Evolutionary conservation across 2,329 filamentous ascomycete species (phyloP).

Genomic region (Penicillium sp.): DNA sequence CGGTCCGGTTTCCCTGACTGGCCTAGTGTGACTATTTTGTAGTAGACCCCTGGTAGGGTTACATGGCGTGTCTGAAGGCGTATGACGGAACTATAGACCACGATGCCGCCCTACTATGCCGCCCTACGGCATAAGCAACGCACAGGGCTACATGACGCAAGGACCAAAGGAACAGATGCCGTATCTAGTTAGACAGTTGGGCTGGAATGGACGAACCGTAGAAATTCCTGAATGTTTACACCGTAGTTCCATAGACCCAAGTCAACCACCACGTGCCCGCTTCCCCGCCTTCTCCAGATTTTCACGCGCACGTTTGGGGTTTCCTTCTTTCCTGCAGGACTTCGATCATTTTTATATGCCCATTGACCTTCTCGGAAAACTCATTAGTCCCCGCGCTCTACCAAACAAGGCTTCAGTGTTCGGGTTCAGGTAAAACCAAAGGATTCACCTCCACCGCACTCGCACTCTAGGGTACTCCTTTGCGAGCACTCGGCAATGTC

Average conservation of each 20-base stretch:
- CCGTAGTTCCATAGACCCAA: neutral
- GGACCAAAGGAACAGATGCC: neutral
- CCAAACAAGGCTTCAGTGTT: slow-evolving; percentile 3
- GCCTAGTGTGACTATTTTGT: neutral
- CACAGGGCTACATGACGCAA: neutral
- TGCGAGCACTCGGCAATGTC: slow-evolving; percentile 1
- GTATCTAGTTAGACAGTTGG: neutral
- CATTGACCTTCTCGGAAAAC: neutral
- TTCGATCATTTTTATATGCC: neutral
- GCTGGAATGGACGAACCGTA: neutral
- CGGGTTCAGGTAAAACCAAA: neutral
- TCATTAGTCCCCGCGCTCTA: neutral
- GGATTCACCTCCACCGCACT: slow-evolving; percentile 2
- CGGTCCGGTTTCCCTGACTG: neutral
- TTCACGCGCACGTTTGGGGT: neutral
- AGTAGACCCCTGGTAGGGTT: neutral
- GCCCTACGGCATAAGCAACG: neutral
- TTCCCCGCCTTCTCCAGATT: slow-evolving; percentile 11
- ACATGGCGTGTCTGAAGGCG: neutral
- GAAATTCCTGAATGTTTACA: too few species aligned
- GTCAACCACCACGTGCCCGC: slow-evolving; percentile 6
- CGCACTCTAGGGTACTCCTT: slow-evolving; percentile 6
- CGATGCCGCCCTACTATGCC: neutral
- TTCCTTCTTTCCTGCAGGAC: neutral
- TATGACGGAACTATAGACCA: neutral